phyloP scores from a whole-genome alignment of 306 rosid species.

The Malus domestica region DNA sequence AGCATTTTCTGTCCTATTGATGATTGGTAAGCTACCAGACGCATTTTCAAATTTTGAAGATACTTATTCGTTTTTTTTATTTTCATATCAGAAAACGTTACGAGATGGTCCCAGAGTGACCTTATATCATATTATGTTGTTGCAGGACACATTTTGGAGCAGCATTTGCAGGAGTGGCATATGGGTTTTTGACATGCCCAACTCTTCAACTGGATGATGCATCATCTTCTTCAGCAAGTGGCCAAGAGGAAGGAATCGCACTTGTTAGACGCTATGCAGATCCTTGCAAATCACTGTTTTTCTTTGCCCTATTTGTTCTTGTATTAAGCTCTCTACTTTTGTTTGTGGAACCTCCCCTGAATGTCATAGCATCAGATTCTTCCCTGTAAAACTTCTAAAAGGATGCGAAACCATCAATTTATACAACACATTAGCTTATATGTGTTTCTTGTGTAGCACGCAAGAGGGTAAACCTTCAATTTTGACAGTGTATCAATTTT shows the following conservation, averaged over 20 bases:
- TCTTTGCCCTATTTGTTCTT: conserved; percentile 51
- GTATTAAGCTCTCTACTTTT: conserved; percentile 45
- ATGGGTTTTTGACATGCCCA: conserved; percentile 58
- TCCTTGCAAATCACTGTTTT: conserved; percentile 54
- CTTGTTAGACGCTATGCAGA: conserved; percentile 49
- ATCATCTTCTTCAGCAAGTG: conserved; percentile 36
- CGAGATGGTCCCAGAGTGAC: not conserved
- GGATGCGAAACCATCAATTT: not conserved
- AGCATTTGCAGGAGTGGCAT: conserved; percentile 63
- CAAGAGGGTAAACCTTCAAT: not conserved
- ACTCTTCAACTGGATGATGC: conserved; percentile 46
- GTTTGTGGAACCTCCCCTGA: conserved; percentile 63
- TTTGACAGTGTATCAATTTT: not conserved
- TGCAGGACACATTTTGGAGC: conserved; percentile 83
- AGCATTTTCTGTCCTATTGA: conserved; percentile 76
- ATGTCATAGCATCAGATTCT: conserved; percentile 32
- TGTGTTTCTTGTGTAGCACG: not conserved
- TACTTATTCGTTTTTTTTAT: not conserved
- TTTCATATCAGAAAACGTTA: not conserved
- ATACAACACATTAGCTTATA: not conserved
- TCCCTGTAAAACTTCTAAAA: conserved; percentile 10
- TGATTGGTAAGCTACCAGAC: conserved; percentile 47
- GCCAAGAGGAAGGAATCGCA: conserved; percentile 65
- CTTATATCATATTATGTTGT: not conserved
- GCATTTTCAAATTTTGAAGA: not conserved